Base-by-base conservation (phyloP, 148 eudicot species). In the Camellia japonica region DNA sequence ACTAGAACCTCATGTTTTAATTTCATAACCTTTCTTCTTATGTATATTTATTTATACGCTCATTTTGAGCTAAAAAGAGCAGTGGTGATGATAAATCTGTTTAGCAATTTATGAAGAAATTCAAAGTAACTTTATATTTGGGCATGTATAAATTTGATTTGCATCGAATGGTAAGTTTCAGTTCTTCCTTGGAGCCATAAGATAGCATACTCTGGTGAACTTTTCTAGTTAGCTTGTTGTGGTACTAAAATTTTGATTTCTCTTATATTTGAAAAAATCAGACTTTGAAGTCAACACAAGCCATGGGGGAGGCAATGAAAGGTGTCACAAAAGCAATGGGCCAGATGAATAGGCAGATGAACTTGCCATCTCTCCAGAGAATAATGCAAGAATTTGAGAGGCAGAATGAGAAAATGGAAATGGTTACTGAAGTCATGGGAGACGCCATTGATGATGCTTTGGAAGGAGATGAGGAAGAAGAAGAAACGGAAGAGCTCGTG, bases 261-360 rank as follows among this genome's bases (percentile, higher is more conserved):
- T 51, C 19, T 51, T 3, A 1, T 76, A 0, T 30, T 5, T 52
- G 3, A 49, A 49, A 44, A 68, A 74, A 68, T 20, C 87, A 95
- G 99, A 95, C 99, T 41, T 80, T 96, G 85, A 96, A 96, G 85
- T 96, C 99, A 0, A 96, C 99, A 18, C 99, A 96, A 96, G 99
- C 99, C 71, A 96, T 96, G 99, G 99, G 99, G 78, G 95, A 96
- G 85, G 99, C 99, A 30, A 96, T 96, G 97, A 96, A 92, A 84
- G 99, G 99, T 75, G 98, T 96, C 49, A 96, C 99, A 55, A 96
- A 96, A 90, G 99, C 99, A 54, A 96, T 96, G 98, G 98, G 98
- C 68, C 97, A 92, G 83, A 96, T 96, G 99, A 96, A 93, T 79
- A 90, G 91, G 86, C 99, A 92, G 85, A 93, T 96, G 99, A 96